Evolutionary conservation across 2,329 filamentous ascomycete species (phyloP).

Genomic region (Phyllosticta ampelicida): DNA sequence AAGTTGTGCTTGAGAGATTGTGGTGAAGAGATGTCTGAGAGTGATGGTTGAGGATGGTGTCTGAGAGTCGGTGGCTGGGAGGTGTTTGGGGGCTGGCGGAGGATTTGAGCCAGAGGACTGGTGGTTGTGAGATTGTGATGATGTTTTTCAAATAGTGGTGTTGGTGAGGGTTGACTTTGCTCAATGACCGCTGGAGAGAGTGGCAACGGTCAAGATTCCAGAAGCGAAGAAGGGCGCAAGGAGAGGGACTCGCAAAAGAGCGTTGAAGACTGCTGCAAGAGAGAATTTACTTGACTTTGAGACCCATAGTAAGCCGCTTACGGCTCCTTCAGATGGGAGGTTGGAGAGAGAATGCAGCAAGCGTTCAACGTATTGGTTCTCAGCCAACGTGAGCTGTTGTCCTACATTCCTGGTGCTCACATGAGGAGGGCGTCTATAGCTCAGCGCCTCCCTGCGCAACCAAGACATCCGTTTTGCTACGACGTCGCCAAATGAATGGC

Average conservation of each 20-base stretch:
- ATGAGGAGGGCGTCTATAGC: background rate
- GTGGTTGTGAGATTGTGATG: background rate
- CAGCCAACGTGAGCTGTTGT: no score
- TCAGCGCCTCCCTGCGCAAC: background rate
- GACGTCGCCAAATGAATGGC: background rate
- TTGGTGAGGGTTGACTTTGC: background rate
- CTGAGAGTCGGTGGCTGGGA: no score
- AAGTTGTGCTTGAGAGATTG: no score
- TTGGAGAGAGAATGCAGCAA: background rate
- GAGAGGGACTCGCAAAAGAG: background rate
- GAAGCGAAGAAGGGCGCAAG: background rate
- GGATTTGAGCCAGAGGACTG: no score
- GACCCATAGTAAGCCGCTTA: background rate
- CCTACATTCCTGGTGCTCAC: background rate
- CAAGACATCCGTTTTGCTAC: background rate
- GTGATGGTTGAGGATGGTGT: no score
- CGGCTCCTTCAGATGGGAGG: background rate
- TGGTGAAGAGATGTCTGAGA: no score
- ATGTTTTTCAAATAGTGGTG: background rate
- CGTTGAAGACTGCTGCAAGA: background rate
- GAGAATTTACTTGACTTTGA: background rate
- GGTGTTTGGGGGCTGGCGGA: no score
- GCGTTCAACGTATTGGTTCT: background rate
- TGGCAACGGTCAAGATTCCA: background rate
- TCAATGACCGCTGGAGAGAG: background rate